Base-by-base conservation (phyloP, 441 rosid species). In the Brassica balearica region DNA sequence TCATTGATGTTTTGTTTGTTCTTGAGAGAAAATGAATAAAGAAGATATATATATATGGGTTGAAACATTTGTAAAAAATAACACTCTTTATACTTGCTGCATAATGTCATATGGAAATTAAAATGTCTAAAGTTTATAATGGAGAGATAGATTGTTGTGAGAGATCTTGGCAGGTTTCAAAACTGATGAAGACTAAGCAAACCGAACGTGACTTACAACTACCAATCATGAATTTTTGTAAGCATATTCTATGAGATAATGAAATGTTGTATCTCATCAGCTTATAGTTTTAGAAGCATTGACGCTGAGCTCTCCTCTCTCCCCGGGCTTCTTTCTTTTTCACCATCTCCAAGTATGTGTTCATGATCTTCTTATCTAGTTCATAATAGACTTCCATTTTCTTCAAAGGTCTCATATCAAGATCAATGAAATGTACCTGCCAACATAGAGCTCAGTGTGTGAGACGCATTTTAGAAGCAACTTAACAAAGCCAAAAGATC, bases 401-500 rank as follows among this genome's bases (percentile, higher is more conserved):
- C 85, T 84, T 89, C 71, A 93, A 81, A 62, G 92, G 92, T 81
- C 89, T 95, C 90, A 95, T 82, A 87, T 95, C 98, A 86, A 95
- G 84, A 85, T 95, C 97, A 75, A 93, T 87, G 85, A 93, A 90
- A 77, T 78, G 83, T 62, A 82, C 95, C 98, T 95, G 79, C 10
- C 51, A 23, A 25, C 29, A 17, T 8, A 69, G 43, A 64, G 29
- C 51, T 70, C 22, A 59, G 32, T 20, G 6, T 46, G 55, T 53
- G 14, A 67, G 27, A 23, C 27, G 27, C 27, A 23, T 23, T 23
- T 23, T 23, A 23, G 12, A 19, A 8, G 41, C 38, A 65, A 11
- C 8, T 36, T 9, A 66, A 72, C 3, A 46, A 32, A 53, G n/a
- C 59, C 22, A 53, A 53, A 53, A 23, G 8, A 75, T 43, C 12